Base-by-base conservation (phyloP, 2,329 filamentous ascomycete species). In the Sclerotinia minor region DNA sequence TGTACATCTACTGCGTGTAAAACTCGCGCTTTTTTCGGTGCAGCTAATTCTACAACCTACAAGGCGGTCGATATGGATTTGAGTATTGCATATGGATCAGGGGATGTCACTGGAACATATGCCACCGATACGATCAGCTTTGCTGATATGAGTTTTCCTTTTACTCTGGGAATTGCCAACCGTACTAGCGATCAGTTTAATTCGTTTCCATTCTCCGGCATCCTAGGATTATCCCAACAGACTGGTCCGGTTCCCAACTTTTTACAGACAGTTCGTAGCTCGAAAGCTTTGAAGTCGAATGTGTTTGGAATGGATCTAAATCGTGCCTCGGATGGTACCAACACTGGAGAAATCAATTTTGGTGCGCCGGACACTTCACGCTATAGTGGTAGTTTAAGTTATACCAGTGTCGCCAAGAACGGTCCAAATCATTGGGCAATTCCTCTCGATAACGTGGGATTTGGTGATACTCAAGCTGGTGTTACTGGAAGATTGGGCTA, bases 171-270 rank as follows among this genome's bases (percentile, higher is more conserved):
- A 5, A 79, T 94, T 69, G 92, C 90, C 29, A 85, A 84, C 45
- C 84, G 84, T 32, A 91, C 91, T 2, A 92, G 91, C 0, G 79
- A 86, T 64, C 88, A 95, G 71, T 96, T 97, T 77, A 79, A 81
- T 38, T 84, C 85, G 64, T 96, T 94, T 73, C 90, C 92, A 1
- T 93, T 96, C 78, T 93, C 97, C 77, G 93, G 93, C 32, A 96
- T 97, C 60, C 80, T 97, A 3, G 93, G 92, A 5, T 80, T 96
- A 32, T 90, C 91, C 21, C 87, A 89, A 73, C 84, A 84, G 13
- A 80, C 84, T 3, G 49, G 55, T 19, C 81, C 80, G 47, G 84
- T 84, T 6, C 85, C 90, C 26, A 91, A 88, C 55, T 88, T 95
- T 73, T 82, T 95, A 76, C 82, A 89, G 50, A 80, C 83, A 2